Evolutionary conservation across 2,329 filamentous ascomycete species (phyloP), one percentile per base, ranked within the genome.

Genomic region (Colletotrichum viniferum): DNA sequence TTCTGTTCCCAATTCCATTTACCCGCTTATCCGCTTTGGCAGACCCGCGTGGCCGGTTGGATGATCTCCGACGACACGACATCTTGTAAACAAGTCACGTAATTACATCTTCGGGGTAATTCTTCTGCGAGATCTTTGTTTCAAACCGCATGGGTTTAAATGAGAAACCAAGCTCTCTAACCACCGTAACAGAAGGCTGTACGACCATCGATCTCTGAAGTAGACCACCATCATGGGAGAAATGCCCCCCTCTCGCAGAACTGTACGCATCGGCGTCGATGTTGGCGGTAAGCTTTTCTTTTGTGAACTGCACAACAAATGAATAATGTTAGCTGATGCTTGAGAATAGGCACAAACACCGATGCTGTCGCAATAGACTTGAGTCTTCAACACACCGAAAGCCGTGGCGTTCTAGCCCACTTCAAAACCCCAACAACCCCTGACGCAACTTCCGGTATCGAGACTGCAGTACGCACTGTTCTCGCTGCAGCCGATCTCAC

Each of bases 341-440:
- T 38, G 2, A 26, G 12, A 24, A 13, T 4, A 75, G 73, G 87
- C 32, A 90, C 88, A 60, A 90, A 90, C 77, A 90, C 88, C 5
- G 89, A 90, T 63, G 88, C 87, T 21, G 88, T 89, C 16, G 81
- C 89, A 28, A 82, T 90, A 24, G 87, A 90, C 74, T 76, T 81
- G 12, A 79, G 81, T 32, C 79, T 82, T 1, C 81, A 81, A 6
- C 82, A 83, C 7, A 66, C 36, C 2, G 64, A 81, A 3, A 80
- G 82, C 70, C 85, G 83, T 76, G 87, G 87, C 34, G 87, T 90
- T 65, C 68, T 89, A 2, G 87, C 88, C 10, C 88, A 86, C 84
- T 81, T 89, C 80, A 90, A 90, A 78, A 81, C 87, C 1, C 83
- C 85, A 10, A 90, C 88, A 0, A 90, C 88, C 2, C 81, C 84